phyloP scores from a whole-genome alignment of 2,329 filamentous ascomycete genomes.

The Aureobasidium sp. region DNA sequence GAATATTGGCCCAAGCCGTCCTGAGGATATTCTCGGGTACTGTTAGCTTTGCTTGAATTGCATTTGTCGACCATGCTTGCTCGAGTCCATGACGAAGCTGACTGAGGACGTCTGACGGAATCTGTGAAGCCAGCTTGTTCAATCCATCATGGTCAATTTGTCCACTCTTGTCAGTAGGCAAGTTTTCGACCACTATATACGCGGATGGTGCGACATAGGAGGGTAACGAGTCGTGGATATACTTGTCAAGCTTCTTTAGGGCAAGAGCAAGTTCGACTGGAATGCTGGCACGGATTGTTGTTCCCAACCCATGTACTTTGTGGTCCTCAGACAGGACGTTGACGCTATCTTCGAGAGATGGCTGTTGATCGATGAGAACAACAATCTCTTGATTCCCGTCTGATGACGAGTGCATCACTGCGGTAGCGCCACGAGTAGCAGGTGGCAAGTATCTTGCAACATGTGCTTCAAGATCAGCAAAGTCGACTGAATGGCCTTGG shows the following conservation, averaged over 20 bases:
- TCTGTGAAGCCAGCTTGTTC: slow-evolving; percentile 25
- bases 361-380: slow-evolving; percentile 30
- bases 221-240: slow-evolving; percentile 36
- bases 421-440: slow-evolving; percentile 21
- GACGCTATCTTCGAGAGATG: slow-evolving; percentile 22
- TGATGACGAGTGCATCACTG: slow-evolving; percentile 17
- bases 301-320: slow-evolving; percentile 14
- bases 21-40: slow-evolving; percentile 33
- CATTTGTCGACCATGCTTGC: slow-evolving; percentile 28
- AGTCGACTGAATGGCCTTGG: slow-evolving; percentile 34
- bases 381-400: slow-evolving; percentile 17
- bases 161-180: slow-evolving; percentile 24
- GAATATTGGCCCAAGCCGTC: slow-evolving; percentile 42
- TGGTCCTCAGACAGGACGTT: slow-evolving; percentile 23
- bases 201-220: slow-evolving; percentile 41
- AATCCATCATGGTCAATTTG: slow-evolving; percentile 29
- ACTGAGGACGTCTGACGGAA: slow-evolving; percentile 19
- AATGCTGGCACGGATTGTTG: slow-evolving; percentile 18
- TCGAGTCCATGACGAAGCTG: slow-evolving; percentile 20
- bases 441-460: slow-evolving; percentile 30
- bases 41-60: slow-evolving; percentile 27
- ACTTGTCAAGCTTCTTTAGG: slow-evolving; percentile 36
- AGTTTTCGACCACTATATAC: slow-evolving; percentile 35
- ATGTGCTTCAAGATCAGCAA: slow-evolving; percentile 34
- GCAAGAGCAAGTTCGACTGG: slow-evolving; percentile 27